Evolutionary conservation across 2,329 filamentous ascomycete species (phyloP), one percentile per base, ranked within the genome.

Genomic region (Aspergillus sp.): DNA sequence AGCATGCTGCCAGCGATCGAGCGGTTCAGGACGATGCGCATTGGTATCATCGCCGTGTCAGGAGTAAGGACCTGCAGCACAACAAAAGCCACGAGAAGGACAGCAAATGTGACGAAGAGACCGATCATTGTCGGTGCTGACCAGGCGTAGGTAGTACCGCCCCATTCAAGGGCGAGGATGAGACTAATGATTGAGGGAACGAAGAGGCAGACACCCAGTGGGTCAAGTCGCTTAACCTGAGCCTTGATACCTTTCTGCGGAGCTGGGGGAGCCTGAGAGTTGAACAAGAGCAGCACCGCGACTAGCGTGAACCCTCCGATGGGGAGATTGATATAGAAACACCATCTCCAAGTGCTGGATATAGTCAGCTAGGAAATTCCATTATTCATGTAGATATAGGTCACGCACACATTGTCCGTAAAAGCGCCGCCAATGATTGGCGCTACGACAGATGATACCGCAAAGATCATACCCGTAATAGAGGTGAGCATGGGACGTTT

Each of bases 81-180:
- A 2, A 39, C 34, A 12, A 62, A 63, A 4, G 12, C 13, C 2
- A 62, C n/a, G 2, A 62, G 18, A 5, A 63, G 55, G 7, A 57
- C 39, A 2, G 36, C 57, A 3, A 56, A 51, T 1, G 59, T 44
- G 8, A 54, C 39, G 2, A 63, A 39, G 1, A 63, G 48, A 0
- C 13, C 57, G 12, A 63, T 56, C 11, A 62, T 55, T 2, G 49
- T 53, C 3, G 53, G 24, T 30, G 12, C 53, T 12, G n/a, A 43
- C 61, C 61, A 63, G 12, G 55, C 12, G 36, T 60, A 62, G 2
- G 38, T 53, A 1, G 48, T 42, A 3, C 61, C 61, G 2, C 59
- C 61, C 59, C 59, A 63, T 24, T 63, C 55, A 3, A 63, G 51
- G 1, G 57, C 59, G 2, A 63, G 55, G 11, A 62, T 49, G 2